Conservation (phyloP, 2,329 filamentous ascomycete genomes). For the Diaporthe destruens region DNA sequence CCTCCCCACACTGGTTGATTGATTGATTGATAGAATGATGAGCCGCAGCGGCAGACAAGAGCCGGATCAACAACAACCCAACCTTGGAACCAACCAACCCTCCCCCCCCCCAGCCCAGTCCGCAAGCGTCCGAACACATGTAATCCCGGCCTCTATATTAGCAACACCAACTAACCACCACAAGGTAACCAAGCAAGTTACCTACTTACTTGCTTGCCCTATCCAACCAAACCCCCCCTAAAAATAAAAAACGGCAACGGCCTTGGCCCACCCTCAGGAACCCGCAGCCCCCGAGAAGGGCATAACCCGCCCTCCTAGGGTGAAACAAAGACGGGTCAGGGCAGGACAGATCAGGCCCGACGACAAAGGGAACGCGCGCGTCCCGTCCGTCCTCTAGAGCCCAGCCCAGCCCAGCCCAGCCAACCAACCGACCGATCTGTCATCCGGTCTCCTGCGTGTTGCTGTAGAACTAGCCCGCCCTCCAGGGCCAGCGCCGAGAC, state of each 20-base stretch:
- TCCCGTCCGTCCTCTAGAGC: no score
- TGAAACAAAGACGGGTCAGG: background rate
- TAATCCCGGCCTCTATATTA: background rate
- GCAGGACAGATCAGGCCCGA: background rate
- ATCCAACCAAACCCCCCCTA: background rate
- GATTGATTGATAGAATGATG: background rate
- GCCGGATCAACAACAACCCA: background rate
- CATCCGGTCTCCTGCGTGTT: no score
- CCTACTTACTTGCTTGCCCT: background rate
- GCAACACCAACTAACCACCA: no score
- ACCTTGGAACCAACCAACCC: no score
- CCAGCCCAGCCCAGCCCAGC: no score
- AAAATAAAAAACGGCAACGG: background rate
- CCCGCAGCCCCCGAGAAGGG: background rate
- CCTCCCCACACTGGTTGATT: no score
- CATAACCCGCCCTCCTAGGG: background rate
- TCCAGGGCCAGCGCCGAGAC: background rate
- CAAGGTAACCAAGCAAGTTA: no score
- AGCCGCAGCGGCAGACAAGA: background rate
- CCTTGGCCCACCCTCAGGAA: background rate
- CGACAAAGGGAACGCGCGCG: no score
- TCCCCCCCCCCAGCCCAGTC: background rate
- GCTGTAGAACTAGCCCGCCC: no score
- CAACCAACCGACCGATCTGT: background rate
- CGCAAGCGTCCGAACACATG: slow-evolving; percentile 7